Base-by-base conservation (phyloP, 1,284 basidiomycete species). In the Boletus hoseneyae region DNA sequence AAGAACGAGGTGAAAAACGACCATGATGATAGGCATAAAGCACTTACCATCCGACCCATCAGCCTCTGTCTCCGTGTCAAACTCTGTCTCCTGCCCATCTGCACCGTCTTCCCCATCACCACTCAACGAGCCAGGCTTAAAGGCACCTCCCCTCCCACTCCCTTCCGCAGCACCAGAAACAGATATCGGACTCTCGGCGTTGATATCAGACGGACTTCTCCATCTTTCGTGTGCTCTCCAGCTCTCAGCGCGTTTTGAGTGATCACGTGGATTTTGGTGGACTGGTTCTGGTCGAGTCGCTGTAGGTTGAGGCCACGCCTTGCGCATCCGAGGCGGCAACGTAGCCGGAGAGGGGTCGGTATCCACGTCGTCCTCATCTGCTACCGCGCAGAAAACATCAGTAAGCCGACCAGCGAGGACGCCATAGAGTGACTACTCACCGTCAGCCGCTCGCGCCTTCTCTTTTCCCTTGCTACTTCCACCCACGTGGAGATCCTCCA, bases 291-390 rank as follows among this genome's bases (percentile, higher is more conserved):
- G 7, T 30, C 40, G 50, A 34, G 10, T 12, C 2, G 56, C 52
- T 23, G 58, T 64, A 42, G 62, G 57, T 27, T 66, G 67, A 15
- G 72, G 68, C 76, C 76, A 82, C 33, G 68, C 61, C 59, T 82
- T 86, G 34, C 84, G 72, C 76, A 87, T 76, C 64, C 80, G 81
- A 6, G 83, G 83, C 4, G 83, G 85, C 60, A 86, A 70, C 46
- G 66, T 29, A 5, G 47, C 40, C 12, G 15, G 13, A 8, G 45
- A 47, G 40, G 46, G 15, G 10, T 39, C 41, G 2, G 45, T 36
- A n/a, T 53, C 48, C 23, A 39, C 37, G 13, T 47, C 41, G 4
- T 47, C 19, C 3, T 49, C 27, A 35, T 54, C 61, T 62, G 29
- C 12, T 42, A 37, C 27, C 29, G 16, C 11, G n/a, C 11, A 39